phyloP scores from a whole-genome alignment of 2,329 filamentous ascomycete genomes.

The Trichoderma breve region DNA sequence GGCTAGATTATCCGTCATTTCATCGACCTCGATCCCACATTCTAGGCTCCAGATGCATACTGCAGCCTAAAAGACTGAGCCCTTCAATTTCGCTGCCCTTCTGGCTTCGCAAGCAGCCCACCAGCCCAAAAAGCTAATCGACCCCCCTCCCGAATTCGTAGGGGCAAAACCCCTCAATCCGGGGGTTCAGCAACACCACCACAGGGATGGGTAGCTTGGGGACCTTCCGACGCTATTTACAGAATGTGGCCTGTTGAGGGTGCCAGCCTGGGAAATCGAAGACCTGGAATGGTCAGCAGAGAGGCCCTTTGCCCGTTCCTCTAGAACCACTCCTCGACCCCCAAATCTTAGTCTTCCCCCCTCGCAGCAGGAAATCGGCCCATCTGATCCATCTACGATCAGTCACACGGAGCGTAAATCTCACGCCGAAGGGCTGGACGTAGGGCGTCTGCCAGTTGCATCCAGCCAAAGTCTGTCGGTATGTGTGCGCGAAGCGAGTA shows the following conservation, averaged over 20 bases:
- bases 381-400: conserved; percentile 20
- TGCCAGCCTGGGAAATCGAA: not conserved
- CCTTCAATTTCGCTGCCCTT: not conserved
- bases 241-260: not conserved
- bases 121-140: not conserved
- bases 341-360: conserved; percentile 2
- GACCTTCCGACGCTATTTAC: not conserved
- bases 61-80: not conserved
- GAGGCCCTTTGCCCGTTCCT: not conserved
- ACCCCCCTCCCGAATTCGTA: not conserved
- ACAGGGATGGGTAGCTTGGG: not conserved
- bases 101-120: not conserved
- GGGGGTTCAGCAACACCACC: not conserved
- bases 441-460: not conserved
- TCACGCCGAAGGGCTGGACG: conserved; percentile 5
- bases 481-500: not conserved
- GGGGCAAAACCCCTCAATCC: not conserved
- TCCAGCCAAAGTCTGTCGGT: not conserved
- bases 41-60: conserved; percentile 9
- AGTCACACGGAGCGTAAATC: conserved; percentile 13
- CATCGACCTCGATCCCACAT: not conserved
- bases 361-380: conserved; percentile 19
- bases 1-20: conserved; percentile 3
- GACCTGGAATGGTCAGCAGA: conserved; percentile 6
- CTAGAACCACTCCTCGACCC: conserved; percentile 1